Base-by-base conservation (phyloP, 306 rosid genomes). In the Pyrus bretschneideri region DNA sequence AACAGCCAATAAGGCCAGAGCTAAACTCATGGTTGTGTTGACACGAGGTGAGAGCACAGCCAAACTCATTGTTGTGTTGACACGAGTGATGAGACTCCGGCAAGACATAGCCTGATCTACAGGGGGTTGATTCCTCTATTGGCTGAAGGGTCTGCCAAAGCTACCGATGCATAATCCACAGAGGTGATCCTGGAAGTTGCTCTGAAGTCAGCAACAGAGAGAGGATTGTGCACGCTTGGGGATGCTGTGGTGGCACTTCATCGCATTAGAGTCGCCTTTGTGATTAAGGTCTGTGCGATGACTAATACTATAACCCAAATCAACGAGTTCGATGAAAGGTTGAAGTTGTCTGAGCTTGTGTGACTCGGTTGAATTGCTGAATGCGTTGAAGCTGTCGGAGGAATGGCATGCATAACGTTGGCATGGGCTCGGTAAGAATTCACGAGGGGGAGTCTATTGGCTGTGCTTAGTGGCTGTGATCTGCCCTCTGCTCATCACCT, bases 81-180 rank as follows among this genome's bases (percentile, higher is more conserved):
- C n/a, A n/a, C n/a, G n/a, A 93, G 91, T 55, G 98, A 93, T 63
- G 98, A 93, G 84, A 52, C 92, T 38, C 98, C 98, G 2, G 98
- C 98, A 74, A 87, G 97, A 79, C 96, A 93, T 86, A 91, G 98
- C 92, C 82, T 93, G 67, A 91, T 93, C 76, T 87, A 93, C 90
- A 83, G 98, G 79, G 98, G 98, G 14, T 81, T 93, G 87, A 88
- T 93, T 87, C 98, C 98, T 60, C 74, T 93, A 60, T 79, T 93
- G 86, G 98, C 91, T 0, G 98, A 93, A 80, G 98, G 98, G 80
- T 93, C 98, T 74, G 96, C 98, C 0, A 93, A 89, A 85, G 96
- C 98, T 74, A 93, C 98, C n/a, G 97, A 93, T 86, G 92, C 98
- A n/a, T 97, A 93, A 80, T 93, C 98, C 57, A 91, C 98, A 13